A percentile compares a stretch with the other conserved stretches of the same genome.
Evolutionary conservation across 2,329 filamentous ascomycete genomes (phyloP).

Genomic region (Emergomyces pasteurianus): DNA sequence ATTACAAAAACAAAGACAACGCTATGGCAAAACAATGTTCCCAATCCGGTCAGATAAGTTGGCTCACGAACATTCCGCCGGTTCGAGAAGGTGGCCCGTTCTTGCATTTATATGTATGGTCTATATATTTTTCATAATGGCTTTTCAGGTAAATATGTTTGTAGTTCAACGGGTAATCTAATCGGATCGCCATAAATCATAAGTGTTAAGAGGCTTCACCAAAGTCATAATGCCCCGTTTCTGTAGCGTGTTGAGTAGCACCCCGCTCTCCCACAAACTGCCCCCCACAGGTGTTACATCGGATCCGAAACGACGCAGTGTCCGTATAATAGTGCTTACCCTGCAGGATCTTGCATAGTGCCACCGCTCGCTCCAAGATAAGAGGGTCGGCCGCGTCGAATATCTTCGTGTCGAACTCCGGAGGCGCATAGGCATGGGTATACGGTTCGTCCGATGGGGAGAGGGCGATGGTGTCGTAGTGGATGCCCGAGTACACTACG

Average conservation of each 20-base stretch:
- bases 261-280: slow-evolving; percentile 35
- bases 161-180: neutral
- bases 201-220: slow-evolving; percentile 30
- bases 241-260: slow-evolving; percentile 34
- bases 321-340: slow-evolving; percentile 78
- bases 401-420: slow-evolving; percentile 69
- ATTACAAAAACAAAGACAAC: neutral
- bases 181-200: neutral
- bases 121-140: neutral
- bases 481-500: slow-evolving; percentile 81
- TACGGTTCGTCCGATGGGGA: slow-evolving; percentile 49
- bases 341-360: slow-evolving; percentile 54
- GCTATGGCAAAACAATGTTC: too few relatives aligned
- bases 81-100: neutral
- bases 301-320: slow-evolving; percentile 65
- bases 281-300: slow-evolving; percentile 52
- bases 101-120: neutral
- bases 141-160: neutral
- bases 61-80: too few relatives aligned
- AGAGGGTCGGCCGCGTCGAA: slow-evolving; percentile 48
- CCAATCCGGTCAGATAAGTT: too few relatives aligned
- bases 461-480: slow-evolving; percentile 83
- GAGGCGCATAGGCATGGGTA: slow-evolving; percentile 45
- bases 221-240: slow-evolving; percentile 39
- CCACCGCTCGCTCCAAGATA: slow-evolving; percentile 48